A percentile compares a stretch with the other conserved stretches of the same genome.
Evolutionary conservation across 2,329 filamentous ascomycete species (phyloP).

Genomic region (Tolypocladium guangdongense): DNA sequence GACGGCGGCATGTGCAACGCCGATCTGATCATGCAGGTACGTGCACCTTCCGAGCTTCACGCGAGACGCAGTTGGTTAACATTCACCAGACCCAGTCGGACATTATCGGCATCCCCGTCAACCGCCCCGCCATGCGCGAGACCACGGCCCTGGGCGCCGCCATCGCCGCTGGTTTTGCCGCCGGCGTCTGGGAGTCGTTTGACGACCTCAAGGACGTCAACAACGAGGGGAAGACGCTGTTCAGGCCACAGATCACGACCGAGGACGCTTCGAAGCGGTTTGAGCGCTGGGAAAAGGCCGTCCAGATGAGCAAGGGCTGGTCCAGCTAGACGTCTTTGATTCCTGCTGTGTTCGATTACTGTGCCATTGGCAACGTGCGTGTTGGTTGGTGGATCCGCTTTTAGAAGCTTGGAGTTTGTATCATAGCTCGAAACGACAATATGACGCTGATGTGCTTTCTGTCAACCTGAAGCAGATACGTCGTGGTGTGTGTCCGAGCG

Average conservation of each 20-base stretch:
- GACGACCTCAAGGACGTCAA: conserved; percentile 64
- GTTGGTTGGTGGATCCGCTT: background rate
- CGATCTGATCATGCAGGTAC: conserved; percentile 63
- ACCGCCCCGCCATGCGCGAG: conserved; percentile 71
- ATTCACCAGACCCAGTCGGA: conserved; percentile 57
- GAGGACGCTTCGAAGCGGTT: conserved; percentile 53
- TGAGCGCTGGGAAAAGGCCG: conserved; percentile 63
- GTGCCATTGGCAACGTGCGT: background rate
- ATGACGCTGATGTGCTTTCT: background rate
- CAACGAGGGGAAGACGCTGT: conserved; percentile 54
- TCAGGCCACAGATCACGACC: conserved; percentile 53
- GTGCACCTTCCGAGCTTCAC: conserved; percentile 5
- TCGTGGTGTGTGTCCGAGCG: background rate
- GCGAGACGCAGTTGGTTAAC: background rate
- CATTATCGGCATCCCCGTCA: conserved; percentile 68
- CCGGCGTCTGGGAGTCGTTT: conserved; percentile 63
- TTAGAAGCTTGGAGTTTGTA: background rate
- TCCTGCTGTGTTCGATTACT: background rate
- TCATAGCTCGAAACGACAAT: background rate
- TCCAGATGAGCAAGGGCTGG: conserved; percentile 72
- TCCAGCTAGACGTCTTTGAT: conserved; percentile 17
- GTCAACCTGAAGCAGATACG: background rate
- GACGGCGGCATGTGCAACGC: conserved; percentile 78
- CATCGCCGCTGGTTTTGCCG: conserved; percentile 71
- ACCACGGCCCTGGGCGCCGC: conserved; percentile 74